These are phyloP conservation scores for Fraxinus cuspidata DNA, from an alignment of 257 asterid genomes.

Conservation along the genomic window DNA sequence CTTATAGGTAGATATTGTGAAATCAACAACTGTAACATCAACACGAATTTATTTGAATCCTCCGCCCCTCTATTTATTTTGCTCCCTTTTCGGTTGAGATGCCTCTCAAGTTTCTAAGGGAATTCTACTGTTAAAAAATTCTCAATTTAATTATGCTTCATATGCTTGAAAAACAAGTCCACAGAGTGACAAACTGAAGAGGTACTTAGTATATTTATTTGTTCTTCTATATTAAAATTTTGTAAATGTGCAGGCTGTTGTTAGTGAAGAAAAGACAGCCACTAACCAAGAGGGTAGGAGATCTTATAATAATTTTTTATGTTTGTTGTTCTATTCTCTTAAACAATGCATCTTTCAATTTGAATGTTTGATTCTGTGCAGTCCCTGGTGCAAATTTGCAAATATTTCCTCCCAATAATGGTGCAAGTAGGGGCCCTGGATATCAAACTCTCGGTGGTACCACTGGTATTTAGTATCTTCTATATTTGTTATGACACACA, in stretches of 20 bases:
- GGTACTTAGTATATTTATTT: slow-evolving; percentile 5
- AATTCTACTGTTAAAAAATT: not conserved
- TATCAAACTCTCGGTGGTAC: slow-evolving; percentile 66
- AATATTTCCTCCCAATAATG: slow-evolving; percentile 72
- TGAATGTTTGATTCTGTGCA: slow-evolving; percentile 29
- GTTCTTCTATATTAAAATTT: slow-evolving; percentile 14
- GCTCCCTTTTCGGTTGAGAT: not conserved
- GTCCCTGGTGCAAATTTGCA: slow-evolving; percentile 83
- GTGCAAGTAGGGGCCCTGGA: slow-evolving; percentile 54
- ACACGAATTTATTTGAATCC: not conserved
- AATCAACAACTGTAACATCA: not conserved
- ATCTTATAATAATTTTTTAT: slow-evolving; percentile 11
- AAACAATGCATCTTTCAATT: slow-evolving; percentile 5
- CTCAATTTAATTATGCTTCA: not conserved
- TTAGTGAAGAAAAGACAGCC: slow-evolving; percentile 61
- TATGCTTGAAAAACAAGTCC: slow-evolving; percentile 13
- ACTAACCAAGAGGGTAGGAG: slow-evolving; percentile 51
- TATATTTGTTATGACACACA: not conserved
- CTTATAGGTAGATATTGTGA: not conserved
- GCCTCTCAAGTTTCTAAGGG: not conserved
- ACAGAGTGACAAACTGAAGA: not conserved
- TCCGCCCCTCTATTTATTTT: not conserved
- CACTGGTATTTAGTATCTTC: slow-evolving; percentile 45
- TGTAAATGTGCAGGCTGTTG: slow-evolving; percentile 65
- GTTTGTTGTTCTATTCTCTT: slow-evolving; percentile 7